Evolutionary conservation across 805 yeast species (phyloP).

Genomic region (Saccharomyces paradoxus): DNA sequence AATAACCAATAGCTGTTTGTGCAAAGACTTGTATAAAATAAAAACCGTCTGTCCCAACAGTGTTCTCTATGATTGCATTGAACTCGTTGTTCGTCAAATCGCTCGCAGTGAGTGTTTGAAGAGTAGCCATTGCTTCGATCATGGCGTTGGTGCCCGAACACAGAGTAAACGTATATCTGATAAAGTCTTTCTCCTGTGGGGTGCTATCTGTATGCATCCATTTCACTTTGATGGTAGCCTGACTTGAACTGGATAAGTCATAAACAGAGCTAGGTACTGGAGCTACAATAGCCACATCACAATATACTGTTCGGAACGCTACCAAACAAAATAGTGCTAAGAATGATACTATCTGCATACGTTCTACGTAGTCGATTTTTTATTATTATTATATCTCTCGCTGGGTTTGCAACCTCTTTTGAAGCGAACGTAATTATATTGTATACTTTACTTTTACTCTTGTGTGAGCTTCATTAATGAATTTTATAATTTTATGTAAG

Average conservation of each 20-base stretch:
- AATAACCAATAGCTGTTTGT: conserved; percentile 33
- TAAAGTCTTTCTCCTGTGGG: conserved; percentile 40
- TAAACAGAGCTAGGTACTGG: conserved; percentile 9
- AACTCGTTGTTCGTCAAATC: conserved; percentile 30
- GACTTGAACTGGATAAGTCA: conserved; percentile 13
- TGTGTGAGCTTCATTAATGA: not conserved
- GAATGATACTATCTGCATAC: not conserved
- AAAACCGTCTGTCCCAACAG: conserved; percentile 50
- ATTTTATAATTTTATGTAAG: not conserved
- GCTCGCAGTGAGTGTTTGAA: conserved; percentile 28
- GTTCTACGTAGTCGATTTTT: not conserved
- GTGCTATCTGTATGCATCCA: conserved; percentile 51
- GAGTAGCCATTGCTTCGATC: conserved; percentile 35
- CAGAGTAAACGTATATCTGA: conserved; percentile 43
- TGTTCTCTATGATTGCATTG: conserved; percentile 36
- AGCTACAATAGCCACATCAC: conserved; percentile 4
- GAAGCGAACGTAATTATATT: not conserved
- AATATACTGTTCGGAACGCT: not conserved
- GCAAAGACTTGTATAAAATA: conserved; percentile 68
- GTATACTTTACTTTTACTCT: not conserved
- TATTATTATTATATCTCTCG: not conserved
- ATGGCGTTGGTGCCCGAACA: conserved; percentile 60
- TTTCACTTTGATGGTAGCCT: conserved; percentile 18
- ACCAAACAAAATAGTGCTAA: not conserved
- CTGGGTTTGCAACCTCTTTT: not conserved